Evolutionary conservation across 2,329 filamentous ascomycete species (phyloP), one percentile per base, ranked within the genome.

Genomic region (Calonectria henricotiae): DNA sequence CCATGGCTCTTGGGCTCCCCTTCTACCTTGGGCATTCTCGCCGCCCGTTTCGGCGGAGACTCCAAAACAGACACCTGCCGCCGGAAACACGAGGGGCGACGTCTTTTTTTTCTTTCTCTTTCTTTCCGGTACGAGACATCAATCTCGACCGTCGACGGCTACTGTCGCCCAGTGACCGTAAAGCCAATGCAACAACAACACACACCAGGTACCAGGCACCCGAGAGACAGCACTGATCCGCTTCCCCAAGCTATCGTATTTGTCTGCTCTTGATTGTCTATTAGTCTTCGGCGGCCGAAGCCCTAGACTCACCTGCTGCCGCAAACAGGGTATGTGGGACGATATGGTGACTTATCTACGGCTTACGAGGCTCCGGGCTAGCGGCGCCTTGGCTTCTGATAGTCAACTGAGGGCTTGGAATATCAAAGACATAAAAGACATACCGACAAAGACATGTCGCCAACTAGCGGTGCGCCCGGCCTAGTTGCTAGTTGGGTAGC

Each of bases 211-310:
- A 43, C 47, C 37, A 55, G 23, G 64, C n/a, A 41, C 46, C 44
- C 39, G 13, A 58, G 9, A 27, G n/a, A 17, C 46, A 27, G 15
- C 54, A 27, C 15, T 17, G 23, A 4, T 17, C 41, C 20, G 17
- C 65, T 55, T 39, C 51, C 51, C 49, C 55, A 47, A 43, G 60
- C 44, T 37, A 65, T 62, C 62, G 62, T 69, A 69, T 69, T 47
- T 25, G 35, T n/a, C 54, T 27, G 47, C 39, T 25, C 32, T 64
- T 68, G 37, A 62, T 44, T 64, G 17, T 15, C 46, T 37, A 46
- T 54, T 68, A 68, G 61, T 32, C 49, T 63, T 61, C 20, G 12
- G 58, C 47, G 47, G 65, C 30, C 47, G 58, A 58, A 39, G 30
- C 61, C 43, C 66, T 51, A 61, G 61, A 37, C 61, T 51, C 66